phyloP scores from a whole-genome alignment of 164 flowering plant genomes.

The Malania oleifera region DNA sequence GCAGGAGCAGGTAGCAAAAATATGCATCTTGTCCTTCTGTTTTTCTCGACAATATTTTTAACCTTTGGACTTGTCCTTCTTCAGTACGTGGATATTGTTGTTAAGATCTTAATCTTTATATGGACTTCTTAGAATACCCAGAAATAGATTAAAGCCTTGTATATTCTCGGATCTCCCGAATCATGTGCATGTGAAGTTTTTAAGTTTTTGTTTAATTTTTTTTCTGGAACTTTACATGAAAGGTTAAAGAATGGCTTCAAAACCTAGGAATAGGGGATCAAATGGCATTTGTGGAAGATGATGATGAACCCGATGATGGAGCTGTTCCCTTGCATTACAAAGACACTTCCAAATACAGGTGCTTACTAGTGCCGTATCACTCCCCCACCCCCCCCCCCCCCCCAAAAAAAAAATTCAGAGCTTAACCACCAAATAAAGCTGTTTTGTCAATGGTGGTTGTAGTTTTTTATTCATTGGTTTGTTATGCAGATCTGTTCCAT shows the following conservation, averaged over 20 bases:
- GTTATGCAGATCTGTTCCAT: slow-evolving; percentile 1
- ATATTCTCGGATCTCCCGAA: neutral
- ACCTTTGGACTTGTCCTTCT: neutral
- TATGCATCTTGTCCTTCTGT: neutral
- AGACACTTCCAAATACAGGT: neutral
- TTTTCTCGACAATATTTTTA: neutral
- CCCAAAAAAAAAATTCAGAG: too few relatives aligned
- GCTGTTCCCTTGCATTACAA: slow-evolving; percentile 2
- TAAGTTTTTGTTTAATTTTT: neutral
- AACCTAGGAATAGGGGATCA: slow-evolving; percentile 8
- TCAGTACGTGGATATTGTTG: too few relatives aligned
- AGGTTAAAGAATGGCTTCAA: slow-evolving; percentile 10
- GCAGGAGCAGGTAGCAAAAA: neutral
- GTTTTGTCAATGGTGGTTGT: neutral
- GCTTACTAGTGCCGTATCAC: neutral
- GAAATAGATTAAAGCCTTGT: neutral
- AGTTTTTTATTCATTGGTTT: neutral
- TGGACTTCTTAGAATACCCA: too few relatives aligned
- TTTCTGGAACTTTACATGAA: neutral
- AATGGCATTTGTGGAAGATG: slow-evolving; percentile 6
- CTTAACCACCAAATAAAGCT: too few relatives aligned
- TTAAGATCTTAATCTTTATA: neutral
- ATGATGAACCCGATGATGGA: slow-evolving; percentile 8
- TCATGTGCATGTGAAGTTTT: neutral
- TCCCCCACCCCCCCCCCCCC: too few relatives aligned